Conservation (phyloP, 495 filamentous ascomycete species). For the Aspergillus carlsbadensis region DNA sequence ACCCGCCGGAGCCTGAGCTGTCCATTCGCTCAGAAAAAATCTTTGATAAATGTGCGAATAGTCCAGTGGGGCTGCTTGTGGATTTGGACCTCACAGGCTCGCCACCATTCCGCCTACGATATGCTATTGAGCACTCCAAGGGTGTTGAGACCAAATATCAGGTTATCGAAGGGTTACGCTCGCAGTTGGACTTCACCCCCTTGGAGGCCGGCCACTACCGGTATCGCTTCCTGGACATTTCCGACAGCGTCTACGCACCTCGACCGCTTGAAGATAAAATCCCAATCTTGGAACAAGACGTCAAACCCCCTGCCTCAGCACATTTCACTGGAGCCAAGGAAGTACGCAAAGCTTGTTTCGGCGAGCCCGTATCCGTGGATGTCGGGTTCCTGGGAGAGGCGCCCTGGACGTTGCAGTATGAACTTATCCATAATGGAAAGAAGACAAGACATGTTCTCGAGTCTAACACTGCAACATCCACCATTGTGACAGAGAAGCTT, state of each 20-base stretch:
- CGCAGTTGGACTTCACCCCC: constrained; percentile 83
- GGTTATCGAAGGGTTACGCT: constrained; percentile 63
- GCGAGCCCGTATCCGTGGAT: constrained; percentile 70
- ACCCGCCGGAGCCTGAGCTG: constrained; percentile 84
- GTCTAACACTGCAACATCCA: constrained; percentile 57
- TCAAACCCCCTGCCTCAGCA: constrained; percentile 87
- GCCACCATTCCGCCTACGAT: constrained; percentile 78
- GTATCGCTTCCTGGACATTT: constrained; percentile 78
- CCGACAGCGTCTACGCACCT: constrained; percentile 72
- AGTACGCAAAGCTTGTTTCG: constrained; percentile 70
- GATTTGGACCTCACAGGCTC: constrained; percentile 86
- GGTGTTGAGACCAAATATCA: constrained; percentile 49
- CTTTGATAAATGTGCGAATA: constrained; percentile 90
- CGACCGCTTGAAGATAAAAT: constrained; percentile 50
- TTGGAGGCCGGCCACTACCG: constrained; percentile 77
- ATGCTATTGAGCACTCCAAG: constrained; percentile 63
- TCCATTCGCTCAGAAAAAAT: constrained; percentile 73
- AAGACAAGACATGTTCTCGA: constrained; percentile 65
- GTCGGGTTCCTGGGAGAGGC: constrained; percentile 75
- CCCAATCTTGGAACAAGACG: constrained; percentile 74
- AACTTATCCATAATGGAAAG: constrained; percentile 87
- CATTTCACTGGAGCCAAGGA: constrained; percentile 56
- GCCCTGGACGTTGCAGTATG: constrained; percentile 90
- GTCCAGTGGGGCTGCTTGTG: constrained; percentile 83
- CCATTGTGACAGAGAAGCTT: constrained; percentile 71